phyloP scores from a whole-genome alignment of 139 green algal species.

The Chlorella sp. region DNA sequence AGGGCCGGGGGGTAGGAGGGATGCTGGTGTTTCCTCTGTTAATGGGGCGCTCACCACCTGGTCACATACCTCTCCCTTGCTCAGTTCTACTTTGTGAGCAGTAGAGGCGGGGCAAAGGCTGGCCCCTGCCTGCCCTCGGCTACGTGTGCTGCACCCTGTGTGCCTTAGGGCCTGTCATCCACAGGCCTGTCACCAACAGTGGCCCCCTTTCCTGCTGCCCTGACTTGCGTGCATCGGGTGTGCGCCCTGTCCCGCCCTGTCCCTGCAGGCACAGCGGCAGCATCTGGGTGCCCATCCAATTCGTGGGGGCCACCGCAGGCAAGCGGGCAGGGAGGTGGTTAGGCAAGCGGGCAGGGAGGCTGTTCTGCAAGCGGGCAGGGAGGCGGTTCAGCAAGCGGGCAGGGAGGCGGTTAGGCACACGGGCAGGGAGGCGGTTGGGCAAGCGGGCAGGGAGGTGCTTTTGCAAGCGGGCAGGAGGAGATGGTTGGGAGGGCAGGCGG shows the following conservation, averaged over 20 bases:
- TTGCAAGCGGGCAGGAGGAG: no score
- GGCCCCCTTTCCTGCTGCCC: background rate
- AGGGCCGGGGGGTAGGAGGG: background rate
- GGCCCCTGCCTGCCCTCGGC: no score
- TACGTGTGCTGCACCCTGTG: no score
- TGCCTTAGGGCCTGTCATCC: no score
- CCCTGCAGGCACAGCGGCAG: slow-evolving; percentile 4
- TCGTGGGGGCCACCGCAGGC: slow-evolving; percentile 45
- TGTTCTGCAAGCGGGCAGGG: background rate
- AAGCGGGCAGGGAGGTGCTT: no score
- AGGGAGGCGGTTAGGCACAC: background rate
- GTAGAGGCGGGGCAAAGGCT: background rate
- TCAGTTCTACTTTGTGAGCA: no score
- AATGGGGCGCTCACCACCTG: no score
- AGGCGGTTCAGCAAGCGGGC: background rate
- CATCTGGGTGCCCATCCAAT: slow-evolving; percentile 50
- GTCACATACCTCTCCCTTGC: no score
- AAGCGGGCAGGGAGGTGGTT: background rate
- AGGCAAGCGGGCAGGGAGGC: background rate
- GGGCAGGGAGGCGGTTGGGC: no score
- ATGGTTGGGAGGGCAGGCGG: no score
- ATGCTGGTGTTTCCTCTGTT: no score
- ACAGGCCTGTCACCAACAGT: background rate
- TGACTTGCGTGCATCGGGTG: background rate
- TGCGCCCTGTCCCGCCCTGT: no score